phyloP scores from a whole-genome alignment of 2,329 filamentous ascomycete genomes.

The Ambrosiella xylebori region DNA sequence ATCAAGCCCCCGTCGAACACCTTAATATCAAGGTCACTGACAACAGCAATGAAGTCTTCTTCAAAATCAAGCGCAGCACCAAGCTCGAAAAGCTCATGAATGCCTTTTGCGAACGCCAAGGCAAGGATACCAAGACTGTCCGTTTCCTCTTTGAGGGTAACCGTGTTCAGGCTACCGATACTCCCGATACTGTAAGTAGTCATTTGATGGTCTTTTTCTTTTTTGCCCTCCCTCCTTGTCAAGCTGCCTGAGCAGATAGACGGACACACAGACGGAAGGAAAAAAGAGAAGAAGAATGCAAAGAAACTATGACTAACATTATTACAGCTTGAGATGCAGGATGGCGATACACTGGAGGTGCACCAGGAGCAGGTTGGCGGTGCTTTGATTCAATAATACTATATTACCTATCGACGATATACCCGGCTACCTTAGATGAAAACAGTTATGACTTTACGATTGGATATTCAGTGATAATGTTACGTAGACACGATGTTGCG shows the following conservation, averaged over 20 bases:
- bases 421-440: background rate
- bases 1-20: conserved; percentile 51
- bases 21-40: conserved; percentile 99
- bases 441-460: background rate
- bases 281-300: background rate
- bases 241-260: no score
- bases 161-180: conserved; percentile 75
- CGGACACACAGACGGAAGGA: background rate
- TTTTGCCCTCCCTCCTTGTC: background rate
- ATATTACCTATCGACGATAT: background rate
- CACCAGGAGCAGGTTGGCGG: conserved; percentile 97
- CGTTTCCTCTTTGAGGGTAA: conserved; percentile 95
- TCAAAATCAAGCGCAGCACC: conserved; percentile 97
- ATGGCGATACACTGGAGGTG: conserved; percentile 90
- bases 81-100: conserved; percentile 96
- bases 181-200: conserved; percentile 68
- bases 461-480: background rate
- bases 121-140: conserved; percentile 68
- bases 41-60: conserved; percentile 99
- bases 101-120: conserved; percentile 91
- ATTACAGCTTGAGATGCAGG: conserved; percentile 77
- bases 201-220: background rate
- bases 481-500: no score
- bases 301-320: background rate
- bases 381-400: conserved; percentile 14